Base-by-base conservation (phyloP, 441 rosid genomes). In the Cnidoscolus chayamansa region DNA sequence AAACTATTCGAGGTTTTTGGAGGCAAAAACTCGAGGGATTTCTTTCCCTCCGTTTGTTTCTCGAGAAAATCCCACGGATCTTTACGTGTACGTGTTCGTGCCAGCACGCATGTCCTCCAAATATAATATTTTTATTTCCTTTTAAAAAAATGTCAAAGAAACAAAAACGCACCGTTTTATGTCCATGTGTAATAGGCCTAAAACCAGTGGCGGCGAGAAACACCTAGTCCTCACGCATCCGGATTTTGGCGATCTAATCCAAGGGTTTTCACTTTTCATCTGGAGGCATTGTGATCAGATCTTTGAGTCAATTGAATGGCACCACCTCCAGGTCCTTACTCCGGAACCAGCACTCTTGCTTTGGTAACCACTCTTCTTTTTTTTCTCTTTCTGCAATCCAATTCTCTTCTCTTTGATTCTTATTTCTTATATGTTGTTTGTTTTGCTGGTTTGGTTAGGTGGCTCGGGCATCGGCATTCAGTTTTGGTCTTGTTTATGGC, bases 271-370 rank as follows among this genome's bases (percentile, higher is more conserved):
- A 25, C 16, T 63, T 11, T 0, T 13, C n/a, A 10, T 50, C 8
- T 40, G 40, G 35, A 32, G 25, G 56, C 40, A n/a, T 19, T 56
- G 37, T 20, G 15, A 55, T 50, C 49, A 48, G 43, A 51, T 67
- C 70, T 30, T 53, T n/a, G 16, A 72, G 10, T 15, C 62, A 51
- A 53, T 63, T 51, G 19, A 74, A 92, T 92, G 96, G 75, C 96
- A 76, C 87, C 87, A 37, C 92, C 91, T 72, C 91, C 90, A 15
- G 93, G 91, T 20, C 97, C 91, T 53, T 92, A 89, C 85, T 85
- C 94, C 81, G 97, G 96, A 71, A 81, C 81, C 74, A 92, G 96
- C 87, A 83, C 97, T 65, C 89, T 90, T 16, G 92, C 96, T 37
- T 75, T 87, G 88, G 96, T 90, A 86, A 76, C 63, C 63, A 5